These are phyloP conservation scores for Acanthamoeba lenticulata DNA, from an alignment of 208 protist species.

Conservation along the genomic window DNA sequence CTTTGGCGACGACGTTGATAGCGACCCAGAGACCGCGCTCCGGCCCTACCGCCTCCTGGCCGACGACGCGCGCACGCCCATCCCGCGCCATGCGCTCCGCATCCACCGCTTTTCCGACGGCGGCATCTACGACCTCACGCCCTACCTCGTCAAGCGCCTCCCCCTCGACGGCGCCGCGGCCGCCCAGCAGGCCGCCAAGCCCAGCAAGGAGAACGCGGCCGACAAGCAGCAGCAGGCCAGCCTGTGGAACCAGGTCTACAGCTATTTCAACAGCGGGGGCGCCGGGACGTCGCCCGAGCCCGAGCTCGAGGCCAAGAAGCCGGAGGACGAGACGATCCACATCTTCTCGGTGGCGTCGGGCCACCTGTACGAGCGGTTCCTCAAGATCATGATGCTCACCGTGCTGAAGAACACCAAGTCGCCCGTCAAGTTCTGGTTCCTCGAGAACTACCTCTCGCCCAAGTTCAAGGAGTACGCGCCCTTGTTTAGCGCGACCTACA, in stretches of 20 bases:
- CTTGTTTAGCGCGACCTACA: constrained; percentile 89
- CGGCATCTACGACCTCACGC: not conserved
- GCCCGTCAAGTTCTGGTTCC: constrained; percentile 99
- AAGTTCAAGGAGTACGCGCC: constrained; percentile 96
- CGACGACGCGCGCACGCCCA: not conserved
- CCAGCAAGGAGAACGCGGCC: no score
- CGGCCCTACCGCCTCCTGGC: constrained; percentile 16
- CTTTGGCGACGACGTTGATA: not conserved
- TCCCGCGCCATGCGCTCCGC: not conserved
- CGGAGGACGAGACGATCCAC: constrained; percentile 92
- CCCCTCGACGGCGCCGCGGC: no score
- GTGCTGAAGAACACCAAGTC: constrained; percentile 93
- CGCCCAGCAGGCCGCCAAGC: no score
- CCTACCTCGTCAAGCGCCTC: not conserved
- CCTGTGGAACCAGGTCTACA: no score
- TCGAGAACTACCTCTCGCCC: constrained; percentile 98
- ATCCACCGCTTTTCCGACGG: not conserved
- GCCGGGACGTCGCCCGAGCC: no score
- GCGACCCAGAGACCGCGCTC: not conserved
- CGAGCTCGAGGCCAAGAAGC: no score
- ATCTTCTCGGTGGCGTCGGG: constrained; percentile 98
- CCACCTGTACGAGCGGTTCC: constrained; percentile 98
- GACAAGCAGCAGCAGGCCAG: no score
- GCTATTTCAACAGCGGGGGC: no score
- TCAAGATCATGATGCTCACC: constrained; percentile 98